Percentiles rank a stretch among this genome's conserved stretches.
phyloP scores from a whole-genome alignment of 306 rosid genomes.

The Gynostemma pentaphyllum region DNA sequence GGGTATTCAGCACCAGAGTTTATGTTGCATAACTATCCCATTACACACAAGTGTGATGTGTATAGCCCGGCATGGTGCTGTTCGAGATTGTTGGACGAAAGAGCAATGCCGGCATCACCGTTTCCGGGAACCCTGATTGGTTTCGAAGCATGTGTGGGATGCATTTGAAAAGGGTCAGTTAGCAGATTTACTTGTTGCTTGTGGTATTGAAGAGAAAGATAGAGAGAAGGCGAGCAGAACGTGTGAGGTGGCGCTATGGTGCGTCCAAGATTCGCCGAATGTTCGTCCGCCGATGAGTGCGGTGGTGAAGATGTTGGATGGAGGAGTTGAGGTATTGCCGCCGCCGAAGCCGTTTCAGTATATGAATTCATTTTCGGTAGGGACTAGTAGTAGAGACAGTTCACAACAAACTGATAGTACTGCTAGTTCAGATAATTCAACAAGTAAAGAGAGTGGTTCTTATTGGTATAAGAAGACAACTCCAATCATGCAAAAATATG shows the following conservation, averaged over 20 bases:
- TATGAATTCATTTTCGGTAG: background rate
- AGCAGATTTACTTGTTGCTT: slow-evolving; percentile 6
- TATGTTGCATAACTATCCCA: slow-evolving; percentile 28
- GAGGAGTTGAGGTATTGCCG: slow-evolving; percentile 28
- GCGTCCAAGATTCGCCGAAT: slow-evolving; percentile 38
- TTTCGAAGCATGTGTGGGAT: slow-evolving; percentile 35
- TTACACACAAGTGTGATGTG: slow-evolving; percentile 42
- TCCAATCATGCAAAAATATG: slow-evolving; percentile 16
- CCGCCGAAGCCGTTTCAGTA: slow-evolving; percentile 31
- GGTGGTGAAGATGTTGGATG: slow-evolving; percentile 50
- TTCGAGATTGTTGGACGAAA: slow-evolving; percentile 37
- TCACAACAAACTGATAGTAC: background rate
- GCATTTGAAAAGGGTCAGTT: slow-evolving; percentile 13
- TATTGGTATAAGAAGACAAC: background rate
- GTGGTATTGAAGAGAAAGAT: slow-evolving; percentile 28
- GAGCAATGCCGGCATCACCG: slow-evolving; percentile 20
- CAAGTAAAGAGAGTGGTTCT: background rate
- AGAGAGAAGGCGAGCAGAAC: slow-evolving; percentile 22
- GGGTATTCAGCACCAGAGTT: slow-evolving; percentile 49
- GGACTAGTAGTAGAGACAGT: background rate
- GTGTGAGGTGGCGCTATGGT: slow-evolving; percentile 29
- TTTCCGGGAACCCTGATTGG: slow-evolving; percentile 29
- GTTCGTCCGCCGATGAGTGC: slow-evolving; percentile 37
- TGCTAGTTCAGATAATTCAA: background rate
- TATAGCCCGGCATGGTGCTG: slow-evolving; percentile 39